Evolutionary conservation across 805 yeast species (phyloP).

Genomic region (Metschnikowia gelsemii): DNA sequence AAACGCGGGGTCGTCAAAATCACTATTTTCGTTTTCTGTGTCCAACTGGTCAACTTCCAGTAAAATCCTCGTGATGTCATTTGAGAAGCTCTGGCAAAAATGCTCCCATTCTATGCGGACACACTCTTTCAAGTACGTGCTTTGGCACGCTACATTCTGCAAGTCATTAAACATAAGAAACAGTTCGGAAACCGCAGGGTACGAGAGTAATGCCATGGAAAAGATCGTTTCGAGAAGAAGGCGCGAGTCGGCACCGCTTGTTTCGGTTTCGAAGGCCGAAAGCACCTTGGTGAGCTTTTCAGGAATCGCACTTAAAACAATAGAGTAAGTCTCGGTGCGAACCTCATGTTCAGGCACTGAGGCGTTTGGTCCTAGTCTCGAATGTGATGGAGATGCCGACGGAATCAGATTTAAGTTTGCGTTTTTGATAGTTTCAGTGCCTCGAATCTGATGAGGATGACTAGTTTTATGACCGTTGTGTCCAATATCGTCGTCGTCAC

Average conservation of each 20-base stretch:
- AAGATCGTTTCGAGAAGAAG: conserved; percentile 29
- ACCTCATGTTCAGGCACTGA: too few relatives aligned
- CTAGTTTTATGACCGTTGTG: too few relatives aligned
- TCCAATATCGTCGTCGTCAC: conserved; percentile 15
- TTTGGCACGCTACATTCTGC: conserved; percentile 22
- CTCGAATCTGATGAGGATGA: too few relatives aligned
- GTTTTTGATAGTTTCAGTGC: too few relatives aligned
- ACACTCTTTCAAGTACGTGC: conserved; percentile 17
- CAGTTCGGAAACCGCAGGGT: conserved; percentile 34
- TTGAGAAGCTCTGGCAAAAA: conserved; percentile 19
- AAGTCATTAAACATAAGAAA: conserved; percentile 40
- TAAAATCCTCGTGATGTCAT: conserved; percentile 21
- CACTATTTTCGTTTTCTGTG: conserved; percentile 13
- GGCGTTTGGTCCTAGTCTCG: too few relatives aligned
- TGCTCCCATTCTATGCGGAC: conserved; percentile 25
- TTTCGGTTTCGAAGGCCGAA: conserved; percentile 23
- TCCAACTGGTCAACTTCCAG: conserved; percentile 18
- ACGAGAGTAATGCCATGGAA: conserved; percentile 32
- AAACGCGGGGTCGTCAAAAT: conserved; percentile 15
- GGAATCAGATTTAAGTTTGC: background rate
- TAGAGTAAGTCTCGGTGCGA: background rate
- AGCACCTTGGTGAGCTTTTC: conserved; percentile 24
- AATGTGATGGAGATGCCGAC: too few relatives aligned
- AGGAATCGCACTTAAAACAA: conserved; percentile 20
- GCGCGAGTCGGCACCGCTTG: conserved; percentile 21